These are phyloP conservation scores for Metarhizium humberi DNA, from an alignment of 2,329 filamentous ascomycete genomes.

Conservation along the genomic window DNA sequence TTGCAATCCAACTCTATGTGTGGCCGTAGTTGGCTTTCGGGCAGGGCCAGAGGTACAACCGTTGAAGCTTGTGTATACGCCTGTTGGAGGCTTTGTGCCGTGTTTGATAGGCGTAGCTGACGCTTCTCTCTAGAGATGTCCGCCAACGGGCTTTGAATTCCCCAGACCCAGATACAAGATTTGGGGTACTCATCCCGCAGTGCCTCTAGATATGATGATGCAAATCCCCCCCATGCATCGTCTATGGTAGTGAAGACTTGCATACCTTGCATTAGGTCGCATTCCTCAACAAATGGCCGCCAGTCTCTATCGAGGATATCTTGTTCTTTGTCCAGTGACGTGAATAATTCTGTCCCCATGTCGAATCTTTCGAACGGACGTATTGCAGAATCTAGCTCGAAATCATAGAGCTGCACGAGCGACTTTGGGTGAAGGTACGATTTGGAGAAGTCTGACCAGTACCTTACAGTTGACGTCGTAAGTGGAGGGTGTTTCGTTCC, in stretches of 20 bases:
- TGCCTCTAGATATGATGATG: slow-evolving; percentile 62
- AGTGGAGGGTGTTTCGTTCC: slow-evolving; percentile 59
- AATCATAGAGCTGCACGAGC: slow-evolving; percentile 78
- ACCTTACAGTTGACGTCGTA: slow-evolving; percentile 65
- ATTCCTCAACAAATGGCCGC: slow-evolving; percentile 82
- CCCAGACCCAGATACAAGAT: slow-evolving; percentile 79
- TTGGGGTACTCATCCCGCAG: slow-evolving; percentile 89
- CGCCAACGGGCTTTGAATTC: slow-evolving; percentile 53
- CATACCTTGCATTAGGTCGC: slow-evolving; percentile 82
- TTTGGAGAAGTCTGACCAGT: slow-evolving; percentile 93
- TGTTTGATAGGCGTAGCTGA: slow-evolving; percentile 57
- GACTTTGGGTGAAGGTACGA: slow-evolving; percentile 89
- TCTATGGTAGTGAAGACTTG: slow-evolving; percentile 66
- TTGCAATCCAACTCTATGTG: slow-evolving; percentile 50
- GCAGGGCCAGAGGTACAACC: slow-evolving; percentile 64
- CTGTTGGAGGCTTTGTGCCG: slow-evolving; percentile 60
- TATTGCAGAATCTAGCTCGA: slow-evolving; percentile 69
- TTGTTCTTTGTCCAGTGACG: slow-evolving; percentile 64
- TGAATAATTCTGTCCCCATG: slow-evolving; percentile 69
- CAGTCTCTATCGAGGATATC: slow-evolving; percentile 88
- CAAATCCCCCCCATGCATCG: slow-evolving; percentile 76
- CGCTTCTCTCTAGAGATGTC: slow-evolving; percentile 43
- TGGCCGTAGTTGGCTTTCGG: slow-evolving; percentile 44
- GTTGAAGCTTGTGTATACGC: slow-evolving; percentile 65
- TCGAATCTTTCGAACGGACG: slow-evolving; percentile 89